Evolutionary conservation across 1,284 basidiomycete genomes (phyloP).

Genomic region (Amylostereum areolatum): DNA sequence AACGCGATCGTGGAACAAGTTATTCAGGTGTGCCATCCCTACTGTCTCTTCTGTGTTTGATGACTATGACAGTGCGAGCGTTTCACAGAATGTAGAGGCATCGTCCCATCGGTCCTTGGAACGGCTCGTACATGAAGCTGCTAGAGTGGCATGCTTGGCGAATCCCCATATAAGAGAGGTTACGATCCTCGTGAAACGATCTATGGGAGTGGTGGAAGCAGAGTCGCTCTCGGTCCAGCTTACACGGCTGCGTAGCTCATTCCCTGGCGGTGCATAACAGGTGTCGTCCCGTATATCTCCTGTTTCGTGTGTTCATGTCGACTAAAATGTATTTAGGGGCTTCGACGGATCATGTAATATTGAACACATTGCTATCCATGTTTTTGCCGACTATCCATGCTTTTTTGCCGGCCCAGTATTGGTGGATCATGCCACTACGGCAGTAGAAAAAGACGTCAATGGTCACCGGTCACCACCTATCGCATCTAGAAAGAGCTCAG

Average conservation of each 20-base stretch:
- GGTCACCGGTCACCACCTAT: no score
- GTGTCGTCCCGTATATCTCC: no score
- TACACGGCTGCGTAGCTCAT: slow-evolving; percentile 5
- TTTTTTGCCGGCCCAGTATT: no score
- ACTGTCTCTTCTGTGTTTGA: not conserved
- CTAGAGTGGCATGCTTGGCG: slow-evolving; percentile 3
- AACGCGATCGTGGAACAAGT: slow-evolving; percentile 5
- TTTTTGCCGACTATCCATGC: no score
- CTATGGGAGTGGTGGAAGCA: not conserved
- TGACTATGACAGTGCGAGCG: not conserved
- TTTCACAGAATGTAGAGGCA: slow-evolving; percentile 5
- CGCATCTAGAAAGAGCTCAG: no score
- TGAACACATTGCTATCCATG: no score
- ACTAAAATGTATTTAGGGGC: no score
- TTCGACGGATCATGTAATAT: no score
- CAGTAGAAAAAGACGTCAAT: no score
- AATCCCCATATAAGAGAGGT: slow-evolving; percentile 6
- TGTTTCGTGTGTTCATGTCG: no score
- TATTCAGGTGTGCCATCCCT: slow-evolving; percentile 6
- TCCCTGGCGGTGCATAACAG: not conserved
- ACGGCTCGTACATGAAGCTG: slow-evolving; percentile 9
- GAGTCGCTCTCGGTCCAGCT: slow-evolving; percentile 9
- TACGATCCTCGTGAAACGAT: slow-evolving; percentile 7
- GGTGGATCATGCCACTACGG: no score
- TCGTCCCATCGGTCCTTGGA: slow-evolving; percentile 7